A percentile compares a stretch with the other conserved stretches of the same genome.
These are phyloP conservation scores for Puccinia polysora DNA, from an alignment of 1,284 basidiomycete genomes.

Conservation along the genomic window DNA sequence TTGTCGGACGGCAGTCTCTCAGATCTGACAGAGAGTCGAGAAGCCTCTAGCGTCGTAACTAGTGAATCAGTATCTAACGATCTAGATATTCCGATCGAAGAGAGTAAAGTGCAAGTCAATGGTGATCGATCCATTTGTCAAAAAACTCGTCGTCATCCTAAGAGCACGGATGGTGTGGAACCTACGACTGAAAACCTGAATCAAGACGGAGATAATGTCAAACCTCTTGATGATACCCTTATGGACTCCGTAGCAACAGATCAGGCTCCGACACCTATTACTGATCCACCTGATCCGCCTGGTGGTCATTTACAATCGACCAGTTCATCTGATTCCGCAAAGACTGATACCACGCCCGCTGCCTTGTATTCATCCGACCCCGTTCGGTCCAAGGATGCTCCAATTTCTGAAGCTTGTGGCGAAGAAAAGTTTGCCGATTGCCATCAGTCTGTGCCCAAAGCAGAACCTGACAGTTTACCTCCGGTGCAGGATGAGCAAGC, in stretches of 20 bases:
- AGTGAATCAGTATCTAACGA: background rate
- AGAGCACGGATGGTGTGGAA: background rate
- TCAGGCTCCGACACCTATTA: too few species aligned
- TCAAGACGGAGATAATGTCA: too few species aligned
- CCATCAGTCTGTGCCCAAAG: background rate
- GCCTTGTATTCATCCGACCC: too few species aligned
- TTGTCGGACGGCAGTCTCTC: slow-evolving; percentile 8
- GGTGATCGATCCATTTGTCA: background rate
- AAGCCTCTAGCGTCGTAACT: slow-evolving; percentile 4
- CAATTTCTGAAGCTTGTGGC: background rate
- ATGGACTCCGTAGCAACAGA: too few species aligned
- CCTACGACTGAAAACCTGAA: too few species aligned
- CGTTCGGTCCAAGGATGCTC: background rate
- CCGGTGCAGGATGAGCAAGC: background rate
- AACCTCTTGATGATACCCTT: too few species aligned
- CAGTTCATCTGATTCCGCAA: too few species aligned
- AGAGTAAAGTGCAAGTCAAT: background rate
- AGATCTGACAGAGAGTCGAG: slow-evolving; percentile 11
- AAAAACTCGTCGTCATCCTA: background rate
- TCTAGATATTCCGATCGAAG: background rate
- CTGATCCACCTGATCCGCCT: too few species aligned
- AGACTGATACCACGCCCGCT: too few species aligned
- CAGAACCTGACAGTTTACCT: background rate
- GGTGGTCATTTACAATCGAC: too few species aligned
- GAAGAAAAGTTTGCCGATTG: too few species aligned